These are phyloP conservation scores for Lepidopterella palustris DNA, from an alignment of 495 filamentous ascomycete species.

Conservation along the genomic window DNA sequence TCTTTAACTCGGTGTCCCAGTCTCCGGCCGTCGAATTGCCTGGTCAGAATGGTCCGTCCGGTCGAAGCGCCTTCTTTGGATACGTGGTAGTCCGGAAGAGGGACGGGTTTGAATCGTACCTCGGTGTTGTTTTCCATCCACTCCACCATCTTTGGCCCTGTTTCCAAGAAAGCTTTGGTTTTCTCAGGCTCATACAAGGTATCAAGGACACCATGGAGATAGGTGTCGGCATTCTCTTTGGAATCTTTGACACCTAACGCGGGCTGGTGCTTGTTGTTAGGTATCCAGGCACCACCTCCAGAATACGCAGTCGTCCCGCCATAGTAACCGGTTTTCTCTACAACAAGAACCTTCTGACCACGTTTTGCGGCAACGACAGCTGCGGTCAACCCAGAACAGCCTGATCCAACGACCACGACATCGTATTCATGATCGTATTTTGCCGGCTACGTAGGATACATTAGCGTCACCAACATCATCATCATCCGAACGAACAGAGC, in stretches of 20 bases:
- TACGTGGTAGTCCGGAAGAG: slow-evolving; percentile 28
- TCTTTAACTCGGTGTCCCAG: slow-evolving; percentile 15
- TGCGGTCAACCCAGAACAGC: slow-evolving; percentile 26
- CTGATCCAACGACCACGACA: slow-evolving; percentile 28
- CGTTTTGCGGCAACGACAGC: slow-evolving; percentile 21
- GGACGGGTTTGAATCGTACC: neutral
- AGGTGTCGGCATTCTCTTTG: slow-evolving; percentile 22
- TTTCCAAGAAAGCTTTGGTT: slow-evolving; percentile 21
- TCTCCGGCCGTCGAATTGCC: slow-evolving; percentile 23
- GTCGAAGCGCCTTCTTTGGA: slow-evolving; percentile 8
- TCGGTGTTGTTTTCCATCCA: slow-evolving; percentile 18
- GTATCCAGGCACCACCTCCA: slow-evolving; percentile 29
- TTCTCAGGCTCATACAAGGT: slow-evolving; percentile 13
- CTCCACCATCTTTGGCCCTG: slow-evolving; percentile 28
- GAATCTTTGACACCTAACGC: slow-evolving; percentile 12
- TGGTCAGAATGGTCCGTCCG: slow-evolving; percentile 19
- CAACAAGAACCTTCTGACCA: slow-evolving; percentile 22
- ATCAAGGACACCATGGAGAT: slow-evolving; percentile 15
- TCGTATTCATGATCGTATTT: slow-evolving; percentile 11
- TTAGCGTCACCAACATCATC: neutral
- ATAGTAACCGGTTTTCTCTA: slow-evolving; percentile 26
- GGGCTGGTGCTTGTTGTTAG: slow-evolving; percentile 12
- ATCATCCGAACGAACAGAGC: neutral
- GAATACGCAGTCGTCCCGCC: slow-evolving; percentile 30
- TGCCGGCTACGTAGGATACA: neutral